Conservation (phyloP, 2,329 filamentous ascomycete genomes). For the Apiospora malaysiana region DNA sequence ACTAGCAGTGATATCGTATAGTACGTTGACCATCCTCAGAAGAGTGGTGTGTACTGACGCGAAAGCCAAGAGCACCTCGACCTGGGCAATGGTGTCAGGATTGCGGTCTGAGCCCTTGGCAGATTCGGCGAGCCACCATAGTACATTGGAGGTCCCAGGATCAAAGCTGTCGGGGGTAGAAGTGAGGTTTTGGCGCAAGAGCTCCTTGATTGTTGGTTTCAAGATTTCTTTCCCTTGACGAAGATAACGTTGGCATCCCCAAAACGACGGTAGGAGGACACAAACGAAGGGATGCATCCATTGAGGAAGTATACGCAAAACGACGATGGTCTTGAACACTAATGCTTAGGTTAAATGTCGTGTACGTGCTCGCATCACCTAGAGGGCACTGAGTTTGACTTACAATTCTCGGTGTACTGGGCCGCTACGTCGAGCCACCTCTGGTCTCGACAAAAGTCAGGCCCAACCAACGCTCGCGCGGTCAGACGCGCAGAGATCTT, state of each 20-base stretch:
- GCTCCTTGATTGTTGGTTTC: background rate
- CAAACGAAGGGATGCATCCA: background rate
- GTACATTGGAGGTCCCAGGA: background rate
- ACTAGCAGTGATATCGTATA: slow-evolving; percentile 21
- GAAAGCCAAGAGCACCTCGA: slow-evolving; percentile 22
- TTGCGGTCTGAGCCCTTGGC: slow-evolving; percentile 24
- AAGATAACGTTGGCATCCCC: background rate
- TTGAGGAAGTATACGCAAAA: background rate
- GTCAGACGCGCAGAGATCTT: background rate
- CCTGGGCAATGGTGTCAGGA: slow-evolving; percentile 23
- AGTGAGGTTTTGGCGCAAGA: background rate
- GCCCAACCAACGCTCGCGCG: background rate
- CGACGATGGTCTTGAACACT: background rate
- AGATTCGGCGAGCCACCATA: slow-evolving; percentile 15
- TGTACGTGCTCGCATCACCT: too few species aligned
- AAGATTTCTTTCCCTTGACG: background rate
- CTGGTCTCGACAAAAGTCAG: background rate
- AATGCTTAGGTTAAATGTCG: too few species aligned
- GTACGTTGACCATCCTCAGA: slow-evolving; percentile 24
- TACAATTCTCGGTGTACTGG: background rate
- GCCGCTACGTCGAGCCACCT: background rate
- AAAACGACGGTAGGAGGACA: background rate
- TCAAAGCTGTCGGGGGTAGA: background rate
- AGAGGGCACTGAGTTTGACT: background rate
- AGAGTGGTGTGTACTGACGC: slow-evolving; percentile 27